Evolutionary conservation across 257 asterid species (phyloP).

Genomic region (Scutellaria galericulata): DNA sequence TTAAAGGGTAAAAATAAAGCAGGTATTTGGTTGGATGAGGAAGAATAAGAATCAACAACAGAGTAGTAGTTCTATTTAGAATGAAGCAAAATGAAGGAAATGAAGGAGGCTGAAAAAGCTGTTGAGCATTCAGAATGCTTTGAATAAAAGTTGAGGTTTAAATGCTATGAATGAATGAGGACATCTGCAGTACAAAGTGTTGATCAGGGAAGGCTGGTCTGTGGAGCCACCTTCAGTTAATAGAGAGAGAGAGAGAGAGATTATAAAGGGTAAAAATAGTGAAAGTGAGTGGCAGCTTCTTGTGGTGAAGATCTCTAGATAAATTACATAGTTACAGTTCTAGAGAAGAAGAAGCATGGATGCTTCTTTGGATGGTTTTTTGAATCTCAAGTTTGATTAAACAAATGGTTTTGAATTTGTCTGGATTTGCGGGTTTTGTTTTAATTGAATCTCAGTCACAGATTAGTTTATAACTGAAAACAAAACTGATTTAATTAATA

Average conservation of each 20-base stretch:
- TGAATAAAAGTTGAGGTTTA: slow-evolving; percentile 30
- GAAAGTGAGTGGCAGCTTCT: slow-evolving; percentile 67
- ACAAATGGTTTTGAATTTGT: slow-evolving; percentile 43
- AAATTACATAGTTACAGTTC: slow-evolving; percentile 13
- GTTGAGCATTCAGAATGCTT: slow-evolving; percentile 32
- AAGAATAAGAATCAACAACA: not conserved
- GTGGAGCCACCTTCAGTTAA: slow-evolving; percentile 39
- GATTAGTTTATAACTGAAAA: not conserved
- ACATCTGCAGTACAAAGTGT: slow-evolving; percentile 23
- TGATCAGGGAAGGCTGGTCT: slow-evolving; percentile 7
- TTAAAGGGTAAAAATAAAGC: not conserved
- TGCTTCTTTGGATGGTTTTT: slow-evolving; percentile 64
- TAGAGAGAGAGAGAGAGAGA: slow-evolving; percentile 31
- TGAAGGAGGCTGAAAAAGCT: slow-evolving; percentile 26
- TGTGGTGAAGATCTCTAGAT: slow-evolving; percentile 77
- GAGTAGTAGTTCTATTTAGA: slow-evolving; percentile 25
- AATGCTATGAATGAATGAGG: slow-evolving; percentile 31
- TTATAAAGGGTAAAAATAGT: not conserved
- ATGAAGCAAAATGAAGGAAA: slow-evolving; percentile 32
- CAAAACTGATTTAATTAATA: not conserved
- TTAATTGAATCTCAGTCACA: slow-evolving; percentile 9
- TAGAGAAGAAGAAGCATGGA: slow-evolving; percentile 57
- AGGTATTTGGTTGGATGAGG: not conserved
- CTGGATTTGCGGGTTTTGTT: slow-evolving; percentile 33
- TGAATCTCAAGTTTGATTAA: slow-evolving; percentile 75